Evolutionary conservation across 495 filamentous ascomycete species (phyloP), one percentile per base, ranked within the genome.

Genomic region (Podospora pseudocomata): DNA sequence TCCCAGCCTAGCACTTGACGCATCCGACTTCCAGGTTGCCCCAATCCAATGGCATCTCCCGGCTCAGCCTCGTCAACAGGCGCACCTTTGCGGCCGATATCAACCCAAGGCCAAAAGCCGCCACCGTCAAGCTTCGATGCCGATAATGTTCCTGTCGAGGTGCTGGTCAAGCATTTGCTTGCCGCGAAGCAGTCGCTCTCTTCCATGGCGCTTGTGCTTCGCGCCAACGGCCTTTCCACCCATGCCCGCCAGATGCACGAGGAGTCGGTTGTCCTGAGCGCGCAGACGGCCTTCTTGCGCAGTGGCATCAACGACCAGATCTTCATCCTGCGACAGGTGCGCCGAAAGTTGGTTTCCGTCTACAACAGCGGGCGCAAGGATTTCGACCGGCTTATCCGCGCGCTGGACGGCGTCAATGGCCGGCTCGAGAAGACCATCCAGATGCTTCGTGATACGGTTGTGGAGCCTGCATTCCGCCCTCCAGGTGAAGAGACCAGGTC

Each of bases 141-240:
- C 60, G 70, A 74, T 64, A 71, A 80, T 65, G 76, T 86, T 15
- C 74, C 85, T 16, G 85, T 95, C 64, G 91, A 95, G 66, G 87
- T 85, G 3, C 87, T 97, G 30, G 90, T 97, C 58, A 83, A 85
- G 2, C 87, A 96, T 80, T 91, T 98, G 30, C 85, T 97, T 18
- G 89, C 89, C 55, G 91, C 96, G 3, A 99, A 98, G 80, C 88
- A 92, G 28, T 94, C 94, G 7, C 86, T 99, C 2, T 90, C 91
- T n/a, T 93, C 92, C 2, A 92, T 94, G 71, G 86, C 80, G 60
- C 88, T 93, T 70, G 92, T 97, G 55, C 89, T 89, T 78, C 91
- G 92, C 56, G 95, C 94, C 67, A 92, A 96, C 74, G 89, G 94
- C 72, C 89, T 99, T 53, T 91, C 95, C 57, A 91, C 87, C 53